Conservation (phyloP, 208 protist genomes). For the Leishmania major region DNA sequence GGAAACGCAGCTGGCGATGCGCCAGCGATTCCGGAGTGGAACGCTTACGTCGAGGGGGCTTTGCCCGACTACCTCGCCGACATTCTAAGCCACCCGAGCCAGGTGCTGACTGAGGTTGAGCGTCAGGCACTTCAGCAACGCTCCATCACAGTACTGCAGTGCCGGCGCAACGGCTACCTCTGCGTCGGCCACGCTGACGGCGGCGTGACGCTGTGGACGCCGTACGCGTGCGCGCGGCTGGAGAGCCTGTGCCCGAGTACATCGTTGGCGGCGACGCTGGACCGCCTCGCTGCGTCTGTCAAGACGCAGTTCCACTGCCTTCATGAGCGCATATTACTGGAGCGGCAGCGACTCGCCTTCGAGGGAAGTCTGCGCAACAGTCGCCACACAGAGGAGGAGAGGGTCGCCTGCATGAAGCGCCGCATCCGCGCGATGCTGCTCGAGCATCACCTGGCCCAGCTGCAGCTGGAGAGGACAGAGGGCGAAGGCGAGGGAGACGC, state of each 20-base stretch:
- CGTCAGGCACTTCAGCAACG: slow-evolving; percentile 35
- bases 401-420: slow-evolving; percentile 32
- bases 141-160: slow-evolving; percentile 51
- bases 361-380: slow-evolving; percentile 14
- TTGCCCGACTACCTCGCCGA: slow-evolving; percentile 51
- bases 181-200: slow-evolving; percentile 71
- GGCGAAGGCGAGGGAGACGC: not conserved
- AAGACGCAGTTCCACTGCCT: slow-evolving; percentile 52
- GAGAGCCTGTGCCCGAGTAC: slow-evolving; percentile 65
- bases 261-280: slow-evolving; percentile 44
- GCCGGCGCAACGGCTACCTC: slow-evolving; percentile 68
- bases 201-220: slow-evolving; percentile 70
- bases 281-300: slow-evolving; percentile 39
- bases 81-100: slow-evolving; percentile 40
- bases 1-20: not conserved
- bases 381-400: slow-evolving; percentile 29
- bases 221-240: slow-evolving; percentile 62
- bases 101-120: slow-evolving; percentile 40
- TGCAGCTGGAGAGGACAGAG: slow-evolving; percentile 11
- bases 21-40: slow-evolving; percentile 29
- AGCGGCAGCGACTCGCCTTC: slow-evolving; percentile 50
- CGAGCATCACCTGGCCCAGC: slow-evolving; percentile 36
- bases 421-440: slow-evolving; percentile 47
- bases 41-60: slow-evolving; percentile 70
- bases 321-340: slow-evolving; percentile 31